A percentile compares a stretch with the other conserved stretches of the same genome.
Conservation (phyloP, 352 stramenopile genomes). For the Blastocystis hominis region DNA sequence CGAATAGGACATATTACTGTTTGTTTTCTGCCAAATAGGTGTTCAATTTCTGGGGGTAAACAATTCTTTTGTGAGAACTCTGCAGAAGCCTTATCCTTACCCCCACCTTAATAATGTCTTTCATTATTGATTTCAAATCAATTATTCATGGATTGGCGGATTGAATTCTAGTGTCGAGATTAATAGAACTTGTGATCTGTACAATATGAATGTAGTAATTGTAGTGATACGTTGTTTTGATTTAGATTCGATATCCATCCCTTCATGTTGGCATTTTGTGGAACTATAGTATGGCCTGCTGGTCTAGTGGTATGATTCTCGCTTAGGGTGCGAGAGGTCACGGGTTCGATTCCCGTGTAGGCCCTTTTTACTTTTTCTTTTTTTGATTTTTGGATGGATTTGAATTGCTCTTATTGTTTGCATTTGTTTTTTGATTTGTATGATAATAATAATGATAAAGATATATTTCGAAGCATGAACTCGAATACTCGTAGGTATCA, state of each 20-base stretch:
- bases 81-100: background rate
- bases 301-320: conserved; percentile 54
- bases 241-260: no score
- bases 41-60: background rate
- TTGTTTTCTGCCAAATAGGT: background rate
- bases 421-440: no score
- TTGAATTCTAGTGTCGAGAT: no score
- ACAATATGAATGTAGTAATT: no score
- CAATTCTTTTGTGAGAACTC: background rate
- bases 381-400: background rate
- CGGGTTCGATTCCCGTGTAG: conserved; percentile 56
- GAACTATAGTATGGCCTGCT: background rate
- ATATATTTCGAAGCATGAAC: no score
- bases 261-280: background rate
- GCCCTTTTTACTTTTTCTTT: conserved; percentile 38
- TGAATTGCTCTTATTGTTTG: no score
- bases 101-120: background rate
- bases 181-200: no score
- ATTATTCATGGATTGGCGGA: no score
- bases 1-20: conserved; percentile 77
- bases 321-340: conserved; percentile 48
- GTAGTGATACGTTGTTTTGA: no score
- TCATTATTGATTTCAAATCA: no score
- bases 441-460: no score
- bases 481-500: no score